These are phyloP conservation scores for Bocquillonia castaneifolia DNA, from an alignment of 441 rosid genomes.

Conservation along the genomic window DNA sequence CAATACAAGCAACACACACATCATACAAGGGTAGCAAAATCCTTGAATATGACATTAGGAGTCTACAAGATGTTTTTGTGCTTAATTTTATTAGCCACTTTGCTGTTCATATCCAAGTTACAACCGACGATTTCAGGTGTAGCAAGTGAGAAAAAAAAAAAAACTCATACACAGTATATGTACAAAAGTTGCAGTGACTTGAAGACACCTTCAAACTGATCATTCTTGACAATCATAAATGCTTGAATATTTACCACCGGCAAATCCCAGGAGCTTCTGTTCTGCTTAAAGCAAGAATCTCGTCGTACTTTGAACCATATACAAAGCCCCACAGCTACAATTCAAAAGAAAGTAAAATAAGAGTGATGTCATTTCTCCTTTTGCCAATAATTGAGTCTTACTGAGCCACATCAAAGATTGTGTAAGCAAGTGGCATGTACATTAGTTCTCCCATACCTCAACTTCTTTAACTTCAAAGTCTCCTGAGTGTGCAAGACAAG, in stretches of 20 bases:
- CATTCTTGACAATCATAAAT: not conserved
- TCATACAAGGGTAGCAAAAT: too few species aligned
- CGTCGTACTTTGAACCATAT: slow-evolving; percentile 74
- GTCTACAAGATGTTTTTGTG: not conserved
- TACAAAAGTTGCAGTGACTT: not conserved
- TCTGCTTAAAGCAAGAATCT: slow-evolving; percentile 63
- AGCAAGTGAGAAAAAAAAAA: too few species aligned
- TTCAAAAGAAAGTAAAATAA: not conserved
- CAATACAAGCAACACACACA: too few species aligned
- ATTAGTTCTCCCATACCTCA: slow-evolving; percentile 49
- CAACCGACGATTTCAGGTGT: not conserved
- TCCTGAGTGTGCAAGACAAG: slow-evolving; percentile 70
- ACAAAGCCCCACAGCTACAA: slow-evolving; percentile 93
- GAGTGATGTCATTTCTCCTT: not conserved
- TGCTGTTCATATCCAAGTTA: not conserved
- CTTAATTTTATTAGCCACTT: not conserved
- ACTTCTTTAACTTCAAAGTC: slow-evolving; percentile 84
- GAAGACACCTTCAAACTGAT: not conserved
- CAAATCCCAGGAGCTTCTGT: slow-evolving; percentile 67
- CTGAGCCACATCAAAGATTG: not conserved
- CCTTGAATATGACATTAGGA: not conserved
- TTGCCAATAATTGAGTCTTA: not conserved
- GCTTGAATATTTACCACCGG: slow-evolving; percentile 48
- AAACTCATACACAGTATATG: not conserved
- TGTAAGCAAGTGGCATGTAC: not conserved